Evolutionary conservation across 208 protist genomes (phyloP), one percentile per base, ranked within the genome.

Genomic region (Wallacemonas sp.): DNA sequence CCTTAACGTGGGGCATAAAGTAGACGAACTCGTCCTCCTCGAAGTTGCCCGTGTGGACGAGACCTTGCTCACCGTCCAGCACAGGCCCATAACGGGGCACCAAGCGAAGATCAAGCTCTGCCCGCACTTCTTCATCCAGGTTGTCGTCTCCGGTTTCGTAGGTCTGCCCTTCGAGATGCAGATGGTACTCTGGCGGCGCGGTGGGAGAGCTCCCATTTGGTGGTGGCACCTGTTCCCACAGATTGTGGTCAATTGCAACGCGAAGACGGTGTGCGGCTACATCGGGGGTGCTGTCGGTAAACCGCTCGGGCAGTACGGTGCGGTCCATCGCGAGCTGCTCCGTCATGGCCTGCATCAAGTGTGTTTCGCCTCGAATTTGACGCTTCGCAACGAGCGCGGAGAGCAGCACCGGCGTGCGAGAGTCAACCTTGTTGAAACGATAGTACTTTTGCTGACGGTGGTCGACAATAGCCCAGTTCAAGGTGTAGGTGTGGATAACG

Each of bases 391-490:
- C 67, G 28, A 90, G 64, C 38, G 70, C 74, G 51, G 72, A 66
- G 24, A 77, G 42, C 4, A 87, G 56, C 24, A 77, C 55, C 0
- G 84, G 79, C 15, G 77, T 58, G 21, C 77, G 74, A 19, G 72
- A 47, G 55, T 87, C 84, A 1, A 78, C 27, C n/a, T 72, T 60
- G 58, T 71, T 77, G 68, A 86, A 90, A 2, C 80, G 80, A 47
- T 85, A 87, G 51, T 83, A 82, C 54, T 77, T 73, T 15, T 68
- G n/a, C n/a, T 58, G 51, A 17, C 75, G 55, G 60, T 84, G 68
- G 62, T 87, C 84, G 3, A 77, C 71, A 46, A 90, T 69, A 15
- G 75, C 77, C 84, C 84, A 90, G 6, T 77, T 70, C 24, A 90
- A 55, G 3, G 61, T 64, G 12, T 39, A 61, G 6, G 63, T 69